A percentile compares a stretch with the other conserved stretches of the same genome.
Evolutionary conservation across 176 grass and related monocot species (phyloP).

Genomic region (Tillandsia leiboldiana): DNA sequence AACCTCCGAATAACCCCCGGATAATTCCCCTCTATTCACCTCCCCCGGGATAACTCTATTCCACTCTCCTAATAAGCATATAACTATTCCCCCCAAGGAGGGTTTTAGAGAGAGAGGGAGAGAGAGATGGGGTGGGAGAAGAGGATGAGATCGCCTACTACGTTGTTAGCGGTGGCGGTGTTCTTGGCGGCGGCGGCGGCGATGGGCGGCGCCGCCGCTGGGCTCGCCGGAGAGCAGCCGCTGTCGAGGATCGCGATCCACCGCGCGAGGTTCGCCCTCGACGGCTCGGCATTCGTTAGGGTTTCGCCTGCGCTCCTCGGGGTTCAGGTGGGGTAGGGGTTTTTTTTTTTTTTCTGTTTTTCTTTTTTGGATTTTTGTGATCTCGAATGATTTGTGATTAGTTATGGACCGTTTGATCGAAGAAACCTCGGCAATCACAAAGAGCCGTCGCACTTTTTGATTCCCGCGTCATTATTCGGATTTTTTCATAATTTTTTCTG

Average conservation of each 20-base stretch:
- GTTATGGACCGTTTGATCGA: background rate
- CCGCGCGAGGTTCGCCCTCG: constrained; percentile 29
- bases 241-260: constrained; percentile 70
- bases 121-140: background rate
- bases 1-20: no score
- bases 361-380: no score
- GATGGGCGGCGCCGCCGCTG: background rate
- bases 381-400: background rate
- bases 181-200: background rate
- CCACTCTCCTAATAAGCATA: no score
- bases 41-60: no score
- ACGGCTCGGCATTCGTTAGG: constrained; percentile 33
- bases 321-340: constrained; percentile 25
- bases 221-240: constrained; percentile 38
- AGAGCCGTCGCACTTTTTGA: no score
- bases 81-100: no score
- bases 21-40: no score
- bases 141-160: background rate
- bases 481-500: no score
- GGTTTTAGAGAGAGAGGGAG: no score
- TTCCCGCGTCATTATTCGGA: no score
- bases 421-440: no score
- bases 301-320: constrained; percentile 49
- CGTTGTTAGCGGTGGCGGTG: background rate
- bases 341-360: no score